Percentiles rank a stretch among this genome's conserved stretches.
These are phyloP conservation scores for Setaria viridis DNA, from an alignment of 202 grass and related monocot species.

Conservation along the genomic window DNA sequence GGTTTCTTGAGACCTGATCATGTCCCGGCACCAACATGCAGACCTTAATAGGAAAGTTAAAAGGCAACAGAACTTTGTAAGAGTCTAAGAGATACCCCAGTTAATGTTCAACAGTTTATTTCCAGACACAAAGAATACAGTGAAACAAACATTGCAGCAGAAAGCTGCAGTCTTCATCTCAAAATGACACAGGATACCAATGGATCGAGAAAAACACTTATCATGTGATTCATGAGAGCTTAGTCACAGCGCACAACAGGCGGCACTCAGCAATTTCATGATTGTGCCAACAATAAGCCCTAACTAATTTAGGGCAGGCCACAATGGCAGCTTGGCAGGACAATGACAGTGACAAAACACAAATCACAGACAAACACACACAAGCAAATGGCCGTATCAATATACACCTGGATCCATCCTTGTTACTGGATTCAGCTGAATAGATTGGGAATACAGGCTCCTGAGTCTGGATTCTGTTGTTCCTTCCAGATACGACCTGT, in stretches of 20 bases:
- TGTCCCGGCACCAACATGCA: not conserved
- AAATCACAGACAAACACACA: conserved; percentile 34
- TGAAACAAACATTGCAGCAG: not conserved
- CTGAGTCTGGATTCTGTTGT: conserved; percentile 70
- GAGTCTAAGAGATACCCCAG: too few relatives aligned
- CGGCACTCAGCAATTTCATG: conserved; percentile 32
- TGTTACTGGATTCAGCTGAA: conserved; percentile 63
- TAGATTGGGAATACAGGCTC: conserved; percentile 80
- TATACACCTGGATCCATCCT: conserved; percentile 37
- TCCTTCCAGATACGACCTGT: conserved; percentile 96
- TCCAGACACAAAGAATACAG: not conserved
- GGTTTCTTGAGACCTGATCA: not conserved
- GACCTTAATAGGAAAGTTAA: not conserved
- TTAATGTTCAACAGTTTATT: not conserved
- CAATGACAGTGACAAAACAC: conserved; percentile 33
- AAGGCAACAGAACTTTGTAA: not conserved
- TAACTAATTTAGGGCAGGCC: conserved; percentile 38
- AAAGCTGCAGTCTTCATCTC: not conserved
- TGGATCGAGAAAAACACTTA: conserved; percentile 13
- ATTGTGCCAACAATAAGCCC: conserved; percentile 37
- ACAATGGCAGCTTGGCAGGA: conserved; percentile 37
- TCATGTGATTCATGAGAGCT: conserved; percentile 37
- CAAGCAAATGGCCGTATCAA: conserved; percentile 19
- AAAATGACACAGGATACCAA: conserved; percentile 5
- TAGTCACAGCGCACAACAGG: conserved; percentile 29